phyloP scores from a whole-genome alignment of 1,284 basidiomycete species.

The Ceratobasidium sp. region DNA sequence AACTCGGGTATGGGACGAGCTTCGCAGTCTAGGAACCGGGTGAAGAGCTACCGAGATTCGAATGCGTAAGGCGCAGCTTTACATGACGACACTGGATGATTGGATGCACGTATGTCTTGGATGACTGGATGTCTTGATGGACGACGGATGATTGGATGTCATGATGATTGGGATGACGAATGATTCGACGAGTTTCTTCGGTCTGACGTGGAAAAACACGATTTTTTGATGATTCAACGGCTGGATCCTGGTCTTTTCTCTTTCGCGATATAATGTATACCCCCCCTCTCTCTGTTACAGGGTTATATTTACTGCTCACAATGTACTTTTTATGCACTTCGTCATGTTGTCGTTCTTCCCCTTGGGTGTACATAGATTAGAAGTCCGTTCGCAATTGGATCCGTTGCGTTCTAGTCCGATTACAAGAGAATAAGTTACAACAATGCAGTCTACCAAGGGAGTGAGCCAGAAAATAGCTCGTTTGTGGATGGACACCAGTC shows the following conservation, averaged over 20 bases:
- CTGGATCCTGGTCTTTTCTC: not conserved
- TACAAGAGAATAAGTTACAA: conserved; percentile 17
- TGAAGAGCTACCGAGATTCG: conserved; percentile 26
- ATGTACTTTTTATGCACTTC: conserved; percentile 29
- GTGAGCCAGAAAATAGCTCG: conserved; percentile 45
- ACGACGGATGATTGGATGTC: no score
- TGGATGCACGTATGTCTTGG: not conserved
- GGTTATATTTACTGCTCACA: conserved; percentile 1
- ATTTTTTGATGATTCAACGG: not conserved
- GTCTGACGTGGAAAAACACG: not conserved
- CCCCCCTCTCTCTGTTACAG: not conserved
- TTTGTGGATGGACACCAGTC: conserved; percentile 81
- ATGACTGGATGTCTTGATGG: no score
- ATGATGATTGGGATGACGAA: no score
- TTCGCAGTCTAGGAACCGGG: conserved; percentile 25
- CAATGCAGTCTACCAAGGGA: conserved; percentile 47
- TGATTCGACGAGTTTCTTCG: no score
- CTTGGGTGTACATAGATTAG: conserved; percentile 21
- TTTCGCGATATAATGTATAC: not conserved
- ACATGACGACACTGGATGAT: not conserved
- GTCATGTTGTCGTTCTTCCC: not conserved
- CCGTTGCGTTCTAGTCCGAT: not conserved
- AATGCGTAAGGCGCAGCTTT: not conserved
- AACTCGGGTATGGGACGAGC: not conserved
- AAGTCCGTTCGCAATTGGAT: conserved; percentile 7